Percentiles rank a stretch among this genome's conserved stretches.
These are phyloP conservation scores for Euryodendron excelsum DNA, from an alignment of 148 eudicot species.

Conservation along the genomic window DNA sequence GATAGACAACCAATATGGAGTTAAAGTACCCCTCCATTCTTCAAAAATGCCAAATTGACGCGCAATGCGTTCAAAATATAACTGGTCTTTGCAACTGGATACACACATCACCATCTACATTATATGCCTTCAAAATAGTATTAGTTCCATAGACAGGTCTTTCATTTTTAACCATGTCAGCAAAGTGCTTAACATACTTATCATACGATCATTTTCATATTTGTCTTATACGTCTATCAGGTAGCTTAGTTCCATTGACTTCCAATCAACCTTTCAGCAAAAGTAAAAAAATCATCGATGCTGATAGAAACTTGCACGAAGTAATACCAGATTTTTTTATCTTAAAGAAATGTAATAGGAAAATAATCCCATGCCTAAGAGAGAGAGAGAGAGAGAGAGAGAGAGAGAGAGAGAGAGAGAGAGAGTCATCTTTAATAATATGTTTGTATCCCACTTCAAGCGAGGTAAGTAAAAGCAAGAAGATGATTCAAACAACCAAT, in stretches of 20 bases:
- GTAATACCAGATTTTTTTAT: background rate
- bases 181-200: slow-evolving; percentile 67
- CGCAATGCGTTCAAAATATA: slow-evolving; percentile 71
- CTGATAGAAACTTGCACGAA: slow-evolving; percentile 6
- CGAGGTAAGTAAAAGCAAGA: background rate
- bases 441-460: background rate
- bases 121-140: slow-evolving; percentile 51
- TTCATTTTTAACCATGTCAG: slow-evolving; percentile 67
- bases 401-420: background rate
- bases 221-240: slow-evolving; percentile 64
- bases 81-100: slow-evolving; percentile 65
- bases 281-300: slow-evolving; percentile 10
- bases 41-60: slow-evolving; percentile 90
- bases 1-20: background rate
- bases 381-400: no score
- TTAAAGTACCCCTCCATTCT: slow-evolving; percentile 90
- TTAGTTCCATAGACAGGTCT: slow-evolving; percentile 56
- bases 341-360: slow-evolving; percentile 2
- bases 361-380: slow-evolving; percentile 42
- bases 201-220: slow-evolving; percentile 18
- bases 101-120: slow-evolving; percentile 74
- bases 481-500: no score
- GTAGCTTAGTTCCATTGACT: slow-evolving; percentile 88
- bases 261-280: slow-evolving; percentile 81
- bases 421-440: background rate